Evolutionary conservation across 2,329 filamentous ascomycete genomes (phyloP), one percentile per base, ranked within the genome.

Genomic region (Aspergillus unguis): DNA sequence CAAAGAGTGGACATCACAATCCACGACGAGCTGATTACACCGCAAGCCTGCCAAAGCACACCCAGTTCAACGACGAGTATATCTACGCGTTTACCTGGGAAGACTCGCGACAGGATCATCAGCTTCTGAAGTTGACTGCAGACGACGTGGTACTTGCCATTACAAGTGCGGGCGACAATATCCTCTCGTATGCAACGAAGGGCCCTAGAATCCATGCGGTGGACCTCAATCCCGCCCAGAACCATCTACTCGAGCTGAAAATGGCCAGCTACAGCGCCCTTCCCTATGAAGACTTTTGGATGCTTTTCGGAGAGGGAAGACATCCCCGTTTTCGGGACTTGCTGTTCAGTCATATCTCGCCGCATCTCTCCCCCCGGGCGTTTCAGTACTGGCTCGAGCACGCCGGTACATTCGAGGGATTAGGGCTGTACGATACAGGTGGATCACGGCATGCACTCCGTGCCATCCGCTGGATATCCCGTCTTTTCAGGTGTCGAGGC

Each of bases 71-170:
- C n/a, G 31, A 44, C 29, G 43, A 44, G 43, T 44, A 44, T 17
- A 44, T 35, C 29, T 44, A 44, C 31, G 43, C 43, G 2, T 44
- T 44, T 5, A 44, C 29, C 29, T 44, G 43, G 43, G 43, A 44
- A 27, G 43, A 44, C 43, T 10, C 31, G 5, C 43, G 43, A 8
- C n/a, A 33, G 6, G 43, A 44, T 17, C 43, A 44, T 26, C 2
- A 6, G 5, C 31, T 44, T n/a, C 42, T 44, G n/a, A 35, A 35
- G 4, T 3, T 44, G 5, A 8, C 2, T 8, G 29, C n/a, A 10
- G 42, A 44, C 29, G 42, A 44, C 27, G 42, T 44, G 5, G 17
- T 44, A 1, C 31, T 44, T 4, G 42, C 42, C 25, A 44, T 44
- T 11, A 44, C 42, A 23, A 44, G 42, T 23, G 42, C 42, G 8